Evolutionary conservation across 805 yeast species (phyloP).

Genomic region (Soucietia sequanensis): DNA sequence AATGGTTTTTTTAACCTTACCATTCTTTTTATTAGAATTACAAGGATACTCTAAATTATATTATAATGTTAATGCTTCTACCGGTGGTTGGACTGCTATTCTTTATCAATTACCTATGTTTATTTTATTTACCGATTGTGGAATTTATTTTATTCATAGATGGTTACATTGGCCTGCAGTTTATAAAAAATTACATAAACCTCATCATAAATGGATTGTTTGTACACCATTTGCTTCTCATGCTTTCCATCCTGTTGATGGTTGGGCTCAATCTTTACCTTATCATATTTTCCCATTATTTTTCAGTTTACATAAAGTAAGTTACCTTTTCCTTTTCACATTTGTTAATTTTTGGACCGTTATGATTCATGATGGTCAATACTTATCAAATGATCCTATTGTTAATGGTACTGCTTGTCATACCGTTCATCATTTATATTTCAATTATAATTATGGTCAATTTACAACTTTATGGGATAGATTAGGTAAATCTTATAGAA

Average conservation of each 20-base stretch:
- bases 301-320: slow-evolving; percentile 88
- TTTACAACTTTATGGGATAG: slow-evolving; percentile 98
- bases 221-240: slow-evolving; percentile 98
- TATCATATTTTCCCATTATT: slow-evolving; percentile 90
- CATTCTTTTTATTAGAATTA: slow-evolving; percentile 84
- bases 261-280: slow-evolving; percentile 88
- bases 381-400: slow-evolving; percentile 87
- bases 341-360: slow-evolving; percentile 98
- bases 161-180: slow-evolving; percentile 90
- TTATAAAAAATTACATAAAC: slow-evolving; percentile 87
- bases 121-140: slow-evolving; percentile 90
- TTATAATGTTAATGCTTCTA: slow-evolving; percentile 56
- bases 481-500: slow-evolving; percentile 88
- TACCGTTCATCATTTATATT: slow-evolving; percentile 93
- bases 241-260: slow-evolving; percentile 98
- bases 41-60: slow-evolving; percentile 82
- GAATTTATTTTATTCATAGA: slow-evolving; percentile 89
- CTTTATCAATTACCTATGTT: slow-evolving; percentile 70
- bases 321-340: slow-evolving; percentile 78
- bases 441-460: slow-evolving; percentile 98
- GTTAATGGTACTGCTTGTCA: slow-evolving; percentile 99
- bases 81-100: slow-evolving; percentile 69
- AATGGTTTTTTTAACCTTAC: slow-evolving; percentile 85
- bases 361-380: slow-evolving; percentile 98
- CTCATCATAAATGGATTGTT: slow-evolving; percentile 98